Percentiles rank a stretch among this genome's conserved stretches.
phyloP scores from a whole-genome alignment of 2,329 filamentous ascomycete species.

The Penicillium verrucosum region DNA sequence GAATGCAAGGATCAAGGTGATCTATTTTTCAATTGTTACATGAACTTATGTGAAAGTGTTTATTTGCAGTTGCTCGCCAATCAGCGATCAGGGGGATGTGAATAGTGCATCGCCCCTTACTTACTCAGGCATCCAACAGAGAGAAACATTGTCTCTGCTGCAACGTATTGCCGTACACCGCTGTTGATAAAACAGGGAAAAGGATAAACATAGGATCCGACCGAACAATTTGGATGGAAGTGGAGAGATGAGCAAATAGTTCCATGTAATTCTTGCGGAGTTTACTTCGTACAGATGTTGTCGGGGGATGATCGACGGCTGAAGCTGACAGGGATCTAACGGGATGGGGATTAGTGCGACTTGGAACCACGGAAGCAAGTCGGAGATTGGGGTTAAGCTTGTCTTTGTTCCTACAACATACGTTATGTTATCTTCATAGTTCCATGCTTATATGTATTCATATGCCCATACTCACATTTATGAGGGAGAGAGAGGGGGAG shows the following conservation, averaged over 20 bases:
- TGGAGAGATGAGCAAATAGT: background rate
- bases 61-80: background rate
- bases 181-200: background rate
- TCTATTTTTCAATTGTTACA: background rate
- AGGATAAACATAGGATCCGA: background rate
- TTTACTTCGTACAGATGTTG: background rate
- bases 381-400: slow-evolving; percentile 8
- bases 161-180: background rate
- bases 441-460: no score
- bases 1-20: slow-evolving; percentile 5
- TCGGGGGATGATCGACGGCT: background rate
- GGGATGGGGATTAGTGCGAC: background rate
- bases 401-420: background rate
- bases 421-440: no score
- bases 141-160: background rate
- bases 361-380: background rate
- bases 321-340: slow-evolving; percentile 4
- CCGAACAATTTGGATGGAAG: background rate
- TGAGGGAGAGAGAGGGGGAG: no score
- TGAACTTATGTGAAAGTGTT: background rate
- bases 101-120: slow-evolving; percentile 5
- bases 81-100: background rate
- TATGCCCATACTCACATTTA: no score
- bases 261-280: background rate
- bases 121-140: background rate